These are phyloP conservation scores for Conticribra weissflogii DNA, from an alignment of 108 stramenopile species.

Conservation along the genomic window DNA sequence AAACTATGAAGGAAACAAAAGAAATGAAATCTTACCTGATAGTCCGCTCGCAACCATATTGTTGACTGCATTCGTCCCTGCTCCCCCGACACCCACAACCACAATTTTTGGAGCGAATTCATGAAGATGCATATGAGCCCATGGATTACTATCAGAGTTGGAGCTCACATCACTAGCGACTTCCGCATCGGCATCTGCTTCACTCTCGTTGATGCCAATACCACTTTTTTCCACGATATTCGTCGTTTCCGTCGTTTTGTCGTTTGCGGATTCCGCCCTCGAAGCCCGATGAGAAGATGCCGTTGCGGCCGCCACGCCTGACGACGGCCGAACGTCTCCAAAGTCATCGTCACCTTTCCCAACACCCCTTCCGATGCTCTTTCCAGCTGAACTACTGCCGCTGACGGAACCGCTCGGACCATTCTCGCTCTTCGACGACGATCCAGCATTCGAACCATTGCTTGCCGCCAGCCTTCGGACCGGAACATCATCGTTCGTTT, in stretches of 20 bases:
- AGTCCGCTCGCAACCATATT: slow-evolving; percentile 66
- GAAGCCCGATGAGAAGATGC: background rate
- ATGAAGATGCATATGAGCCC: slow-evolving; percentile 41
- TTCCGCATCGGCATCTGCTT: background rate
- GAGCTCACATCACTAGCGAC: background rate
- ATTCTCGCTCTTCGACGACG: background rate
- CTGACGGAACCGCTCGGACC: background rate
- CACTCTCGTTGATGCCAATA: background rate
- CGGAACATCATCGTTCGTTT: slow-evolving; percentile 7
- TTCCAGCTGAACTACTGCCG: too few relatives aligned
- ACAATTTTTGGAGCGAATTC: slow-evolving; percentile 61
- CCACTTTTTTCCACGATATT: background rate
- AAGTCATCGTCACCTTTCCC: too few relatives aligned
- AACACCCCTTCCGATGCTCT: too few relatives aligned
- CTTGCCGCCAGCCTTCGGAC: background rate
- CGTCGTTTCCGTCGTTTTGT: background rate
- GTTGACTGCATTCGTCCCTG: slow-evolving; percentile 68
- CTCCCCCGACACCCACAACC: slow-evolving; percentile 63
- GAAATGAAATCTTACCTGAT: slow-evolving; percentile 20
- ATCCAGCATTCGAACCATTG: background rate
- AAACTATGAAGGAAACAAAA: background rate
- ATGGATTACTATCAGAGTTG: background rate
- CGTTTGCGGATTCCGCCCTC: background rate
- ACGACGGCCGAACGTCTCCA: background rate
- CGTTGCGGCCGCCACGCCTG: background rate